phyloP scores from a whole-genome alignment of 2,329 filamentous ascomycete genomes.

The Rugonectria rugulosa region DNA sequence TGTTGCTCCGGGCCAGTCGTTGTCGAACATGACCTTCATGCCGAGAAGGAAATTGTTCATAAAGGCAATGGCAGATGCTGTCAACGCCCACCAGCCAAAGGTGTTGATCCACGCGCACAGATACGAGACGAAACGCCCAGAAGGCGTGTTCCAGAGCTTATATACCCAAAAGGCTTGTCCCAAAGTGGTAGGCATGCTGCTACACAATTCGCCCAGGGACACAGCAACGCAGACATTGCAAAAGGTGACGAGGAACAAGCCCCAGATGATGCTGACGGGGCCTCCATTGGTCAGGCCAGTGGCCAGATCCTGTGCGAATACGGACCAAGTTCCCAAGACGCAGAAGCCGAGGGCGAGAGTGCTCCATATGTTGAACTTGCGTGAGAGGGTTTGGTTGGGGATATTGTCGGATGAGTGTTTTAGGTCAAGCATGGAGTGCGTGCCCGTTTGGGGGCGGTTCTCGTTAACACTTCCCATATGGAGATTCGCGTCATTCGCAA shows the following conservation, averaged over 20 bases:
- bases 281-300: constrained; percentile 62
- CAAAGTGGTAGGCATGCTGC: constrained; percentile 65
- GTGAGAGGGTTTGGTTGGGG: constrained; percentile 43
- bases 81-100: constrained; percentile 66
- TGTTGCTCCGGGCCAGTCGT: constrained; percentile 51
- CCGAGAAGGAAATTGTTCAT: constrained; percentile 65
- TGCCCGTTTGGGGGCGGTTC: not conserved
- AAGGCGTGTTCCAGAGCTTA: constrained; percentile 45
- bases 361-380: constrained; percentile 60
- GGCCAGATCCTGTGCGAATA: constrained; percentile 56
- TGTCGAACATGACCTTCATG: constrained; percentile 62
- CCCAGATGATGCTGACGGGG: constrained; percentile 62
- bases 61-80: constrained; percentile 62
- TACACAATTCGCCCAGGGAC: constrained; percentile 63
- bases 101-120: constrained; percentile 67
- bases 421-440: not conserved
- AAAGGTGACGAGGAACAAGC: constrained; percentile 56
- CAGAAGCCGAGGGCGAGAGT: constrained; percentile 65
- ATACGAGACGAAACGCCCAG: constrained; percentile 60
- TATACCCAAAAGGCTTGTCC: constrained; percentile 65
- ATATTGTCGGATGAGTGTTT: not conserved
- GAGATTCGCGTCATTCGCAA: not conserved
- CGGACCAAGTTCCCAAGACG: constrained; percentile 65
- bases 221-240: constrained; percentile 62
- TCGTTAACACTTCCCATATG: constrained; percentile 3